These are phyloP conservation scores for Tremellales sp. DNA, from an alignment of 1,284 basidiomycete species.

Conservation along the genomic window DNA sequence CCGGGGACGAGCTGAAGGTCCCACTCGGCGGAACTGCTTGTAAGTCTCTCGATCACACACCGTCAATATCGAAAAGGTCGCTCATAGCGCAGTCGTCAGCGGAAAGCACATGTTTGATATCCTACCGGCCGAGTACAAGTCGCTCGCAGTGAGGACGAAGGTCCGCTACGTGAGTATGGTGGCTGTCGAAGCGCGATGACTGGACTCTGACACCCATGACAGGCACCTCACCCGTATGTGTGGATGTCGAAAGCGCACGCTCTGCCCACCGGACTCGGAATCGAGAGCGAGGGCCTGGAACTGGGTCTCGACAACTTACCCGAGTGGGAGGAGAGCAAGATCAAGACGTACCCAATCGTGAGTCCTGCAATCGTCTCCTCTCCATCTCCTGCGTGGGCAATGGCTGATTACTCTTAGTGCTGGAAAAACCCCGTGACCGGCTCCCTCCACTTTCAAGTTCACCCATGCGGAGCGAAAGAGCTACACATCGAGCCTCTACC, in stretches of 20 bases:
- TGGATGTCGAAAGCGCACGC: conserved; percentile 77
- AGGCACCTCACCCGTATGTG: conserved; percentile 69
- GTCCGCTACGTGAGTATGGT: conserved; percentile 57
- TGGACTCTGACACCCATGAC: not conserved
- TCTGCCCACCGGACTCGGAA: conserved; percentile 68
- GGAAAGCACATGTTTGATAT: conserved; percentile 83
- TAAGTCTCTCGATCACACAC: conserved; percentile 45
- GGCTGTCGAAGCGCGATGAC: not conserved
- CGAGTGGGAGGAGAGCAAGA: conserved; percentile 64
- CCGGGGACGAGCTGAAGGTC: conserved; percentile 73
- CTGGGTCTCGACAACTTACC: conserved; percentile 63
- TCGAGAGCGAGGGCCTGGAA: conserved; percentile 71
- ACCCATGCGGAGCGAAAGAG: conserved; percentile 61
- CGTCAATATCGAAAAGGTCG: not conserved
- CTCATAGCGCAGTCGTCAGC: conserved; percentile 48
- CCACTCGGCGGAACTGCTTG: conserved; percentile 85
- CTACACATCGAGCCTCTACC: conserved; percentile 64
- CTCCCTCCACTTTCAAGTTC: conserved; percentile 69
- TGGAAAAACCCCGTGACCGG: conserved; percentile 84
- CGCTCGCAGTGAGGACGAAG: conserved; percentile 69
- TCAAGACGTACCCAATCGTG: conserved; percentile 67
- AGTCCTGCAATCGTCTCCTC: conserved; percentile 25
- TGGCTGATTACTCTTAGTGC: conserved; percentile 48
- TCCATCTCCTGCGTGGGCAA: not conserved
- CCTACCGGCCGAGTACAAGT: conserved; percentile 68